Evolutionary conservation across 495 filamentous ascomycete genomes (phyloP).

Genomic region (Aspergillus saccharolyticus): DNA sequence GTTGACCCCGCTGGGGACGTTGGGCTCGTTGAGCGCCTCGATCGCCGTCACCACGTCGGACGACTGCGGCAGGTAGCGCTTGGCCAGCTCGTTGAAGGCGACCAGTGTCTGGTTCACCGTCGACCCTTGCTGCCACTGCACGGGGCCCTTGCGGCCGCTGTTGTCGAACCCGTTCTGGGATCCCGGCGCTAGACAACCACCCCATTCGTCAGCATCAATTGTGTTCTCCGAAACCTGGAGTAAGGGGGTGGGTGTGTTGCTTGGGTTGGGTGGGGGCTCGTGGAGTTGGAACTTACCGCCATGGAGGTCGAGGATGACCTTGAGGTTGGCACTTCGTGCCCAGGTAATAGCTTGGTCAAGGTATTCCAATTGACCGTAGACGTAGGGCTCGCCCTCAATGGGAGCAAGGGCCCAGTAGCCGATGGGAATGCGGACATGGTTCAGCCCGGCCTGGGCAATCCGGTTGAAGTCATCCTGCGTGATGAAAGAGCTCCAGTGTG

Average conservation of each 20-base stretch:
- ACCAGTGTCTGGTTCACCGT: conserved; percentile 52
- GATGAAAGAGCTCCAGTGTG: conserved; percentile 63
- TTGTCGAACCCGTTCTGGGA: conserved; percentile 85
- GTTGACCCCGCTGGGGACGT: conserved; percentile 49
- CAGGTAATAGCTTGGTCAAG: conserved; percentile 64
- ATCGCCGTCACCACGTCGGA: conserved; percentile 65
- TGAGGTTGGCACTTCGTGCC: conserved; percentile 58
- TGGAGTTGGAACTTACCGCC: conserved; percentile 48
- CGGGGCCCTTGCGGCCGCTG: conserved; percentile 57
- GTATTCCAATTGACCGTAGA: conserved; percentile 63
- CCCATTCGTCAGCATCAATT: not conserved
- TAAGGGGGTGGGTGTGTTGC: not conserved
- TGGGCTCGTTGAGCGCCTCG: conserved; percentile 69
- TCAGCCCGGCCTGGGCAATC: conserved; percentile 61
- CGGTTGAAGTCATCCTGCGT: conserved; percentile 61
- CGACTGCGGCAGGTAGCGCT: conserved; percentile 51
- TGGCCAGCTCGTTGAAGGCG: conserved; percentile 53
- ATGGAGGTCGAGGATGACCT: conserved; percentile 67
- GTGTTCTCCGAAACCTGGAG: not conserved
- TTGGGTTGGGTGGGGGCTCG: too few relatives aligned
- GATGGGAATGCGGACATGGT: conserved; percentile 73
- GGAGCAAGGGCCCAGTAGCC: conserved; percentile 71
- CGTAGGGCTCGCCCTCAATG: conserved; percentile 60
- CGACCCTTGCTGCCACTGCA: conserved; percentile 58
- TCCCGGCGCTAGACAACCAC: conserved; percentile 50